A percentile compares a stretch with the other conserved stretches of the same genome.
phyloP scores from a whole-genome alignment of 371 early-diverging fungal genomes.

The Gilbertella persicaria region DNA sequence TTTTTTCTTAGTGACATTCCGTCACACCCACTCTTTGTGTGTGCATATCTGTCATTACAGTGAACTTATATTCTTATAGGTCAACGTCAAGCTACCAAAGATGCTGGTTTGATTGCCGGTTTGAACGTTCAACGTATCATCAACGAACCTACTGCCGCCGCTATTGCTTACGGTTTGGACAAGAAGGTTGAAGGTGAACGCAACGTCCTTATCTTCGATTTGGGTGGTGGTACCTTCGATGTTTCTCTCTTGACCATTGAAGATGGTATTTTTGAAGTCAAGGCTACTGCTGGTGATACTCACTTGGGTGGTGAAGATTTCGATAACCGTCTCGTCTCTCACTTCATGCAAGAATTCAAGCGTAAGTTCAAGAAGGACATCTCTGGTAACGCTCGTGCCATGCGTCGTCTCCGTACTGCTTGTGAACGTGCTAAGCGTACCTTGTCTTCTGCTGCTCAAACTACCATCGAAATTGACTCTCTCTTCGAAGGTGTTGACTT shows the following conservation, averaged over 20 bases:
- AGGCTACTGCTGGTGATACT: constrained; percentile 96
- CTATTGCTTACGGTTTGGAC: constrained; percentile 94
- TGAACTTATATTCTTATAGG: constrained; percentile 43
- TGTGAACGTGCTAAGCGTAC: constrained; percentile 98
- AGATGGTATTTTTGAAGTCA: constrained; percentile 92
- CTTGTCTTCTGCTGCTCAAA: constrained; percentile 84
- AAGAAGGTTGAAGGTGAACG: constrained; percentile 76
- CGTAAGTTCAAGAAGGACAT: constrained; percentile 83
- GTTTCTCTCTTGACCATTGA: constrained; percentile 91
- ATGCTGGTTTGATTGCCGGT: constrained; percentile 82
- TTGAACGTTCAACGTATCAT: constrained; percentile 86
- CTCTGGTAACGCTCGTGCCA: constrained; percentile 82
- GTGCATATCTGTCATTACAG: neutral
- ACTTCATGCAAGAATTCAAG: constrained; percentile 88
- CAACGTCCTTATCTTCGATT: constrained; percentile 91
- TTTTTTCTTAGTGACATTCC: constrained; percentile 46
- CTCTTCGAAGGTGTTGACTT: constrained; percentile 90
- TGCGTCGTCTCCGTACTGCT: constrained; percentile 93
- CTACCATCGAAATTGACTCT: constrained; percentile 90
- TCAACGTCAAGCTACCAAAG: constrained; percentile 88
- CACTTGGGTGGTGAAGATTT: constrained; percentile 99
- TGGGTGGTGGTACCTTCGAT: constrained; percentile 98
- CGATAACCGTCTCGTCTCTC: constrained; percentile 85
- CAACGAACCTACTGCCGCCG: constrained; percentile 97
- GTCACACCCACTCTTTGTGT: neutral